Conservation (phyloP, 2,329 filamentous ascomycete genomes). For the Fusarium denticulatum region DNA sequence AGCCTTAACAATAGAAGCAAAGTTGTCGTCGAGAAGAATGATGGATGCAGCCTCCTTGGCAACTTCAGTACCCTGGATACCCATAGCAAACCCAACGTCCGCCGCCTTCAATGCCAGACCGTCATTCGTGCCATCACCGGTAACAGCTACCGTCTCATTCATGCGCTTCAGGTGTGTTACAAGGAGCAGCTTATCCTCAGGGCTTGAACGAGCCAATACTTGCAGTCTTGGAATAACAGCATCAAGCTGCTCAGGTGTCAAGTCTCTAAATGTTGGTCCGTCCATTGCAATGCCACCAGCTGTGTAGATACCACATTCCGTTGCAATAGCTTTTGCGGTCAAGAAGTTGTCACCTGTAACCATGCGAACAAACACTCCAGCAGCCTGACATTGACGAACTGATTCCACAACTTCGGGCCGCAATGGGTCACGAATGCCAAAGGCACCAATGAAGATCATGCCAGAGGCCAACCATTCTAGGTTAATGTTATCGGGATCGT, state of each 20-base stretch:
- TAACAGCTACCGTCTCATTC: slow-evolving; percentile 69
- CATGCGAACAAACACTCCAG: slow-evolving; percentile 72
- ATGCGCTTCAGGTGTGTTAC: slow-evolving; percentile 64
- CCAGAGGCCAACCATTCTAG: slow-evolving; percentile 59
- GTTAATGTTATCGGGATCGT: slow-evolving; percentile 49
- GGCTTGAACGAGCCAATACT: slow-evolving; percentile 68
- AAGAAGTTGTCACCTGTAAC: slow-evolving; percentile 62
- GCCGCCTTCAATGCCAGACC: slow-evolving; percentile 72
- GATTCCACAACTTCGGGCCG: slow-evolving; percentile 68
- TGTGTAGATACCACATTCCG: slow-evolving; percentile 72
- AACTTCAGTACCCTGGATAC: slow-evolving; percentile 72
- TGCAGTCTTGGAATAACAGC: slow-evolving; percentile 59
- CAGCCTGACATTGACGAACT: slow-evolving; percentile 67
- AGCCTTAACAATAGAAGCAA: slow-evolving; percentile 72
- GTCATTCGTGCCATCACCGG: slow-evolving; percentile 75
- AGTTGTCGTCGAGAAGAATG: slow-evolving; percentile 74
- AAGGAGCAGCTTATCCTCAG: slow-evolving; percentile 68
- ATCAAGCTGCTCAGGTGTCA: slow-evolving; percentile 63
- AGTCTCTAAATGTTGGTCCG: slow-evolving; percentile 68
- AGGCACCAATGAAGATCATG: slow-evolving; percentile 76
- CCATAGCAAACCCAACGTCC: slow-evolving; percentile 76
- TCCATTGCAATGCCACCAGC: slow-evolving; percentile 72
- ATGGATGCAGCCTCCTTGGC: slow-evolving; percentile 76
- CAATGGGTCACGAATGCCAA: slow-evolving; percentile 73
- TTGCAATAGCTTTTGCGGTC: slow-evolving; percentile 72